These are phyloP conservation scores for Spergularia azorica DNA, from an alignment of 179 eudicot species.

Conservation along the genomic window DNA sequence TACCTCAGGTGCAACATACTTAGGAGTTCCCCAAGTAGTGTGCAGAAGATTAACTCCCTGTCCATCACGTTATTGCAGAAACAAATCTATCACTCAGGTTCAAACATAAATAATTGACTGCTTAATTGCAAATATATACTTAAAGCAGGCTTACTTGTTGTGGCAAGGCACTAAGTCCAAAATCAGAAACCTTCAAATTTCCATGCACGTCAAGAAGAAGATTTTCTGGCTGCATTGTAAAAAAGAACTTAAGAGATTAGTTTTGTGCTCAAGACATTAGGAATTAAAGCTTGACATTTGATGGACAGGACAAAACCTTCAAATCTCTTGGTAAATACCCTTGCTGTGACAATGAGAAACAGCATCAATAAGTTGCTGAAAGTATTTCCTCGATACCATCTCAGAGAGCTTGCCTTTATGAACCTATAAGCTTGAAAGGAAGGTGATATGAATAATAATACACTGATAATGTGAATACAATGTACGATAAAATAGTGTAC, in stretches of 20 bases:
- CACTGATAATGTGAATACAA: background rate
- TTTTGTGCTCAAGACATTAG: background rate
- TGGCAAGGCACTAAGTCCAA: constrained; percentile 57
- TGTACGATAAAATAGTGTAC: background rate
- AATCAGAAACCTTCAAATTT: constrained; percentile 53
- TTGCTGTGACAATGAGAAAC: constrained; percentile 52
- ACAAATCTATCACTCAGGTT: background rate
- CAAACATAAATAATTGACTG: background rate
- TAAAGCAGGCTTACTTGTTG: constrained; percentile 57
- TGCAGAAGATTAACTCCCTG: constrained; percentile 54
- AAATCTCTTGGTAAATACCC: constrained; percentile 57
- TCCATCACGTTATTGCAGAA: constrained; percentile 13
- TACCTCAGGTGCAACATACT: constrained; percentile 59
- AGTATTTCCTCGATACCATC: constrained; percentile 40
- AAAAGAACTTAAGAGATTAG: background rate
- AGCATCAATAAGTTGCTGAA: constrained; percentile 52
- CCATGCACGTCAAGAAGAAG: constrained; percentile 49
- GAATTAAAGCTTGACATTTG: background rate
- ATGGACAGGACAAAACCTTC: constrained; percentile 33
- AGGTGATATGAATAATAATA: background rate
- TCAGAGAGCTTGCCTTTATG: constrained; percentile 72
- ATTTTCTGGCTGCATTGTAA: constrained; percentile 44
- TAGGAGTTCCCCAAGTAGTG: constrained; percentile 56
- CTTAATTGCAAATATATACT: background rate
- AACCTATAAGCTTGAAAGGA: constrained; percentile 48